Evolutionary conservation across 495 filamentous ascomycete species (phyloP).

Genomic region (Parachaetomium inaequale): DNA sequence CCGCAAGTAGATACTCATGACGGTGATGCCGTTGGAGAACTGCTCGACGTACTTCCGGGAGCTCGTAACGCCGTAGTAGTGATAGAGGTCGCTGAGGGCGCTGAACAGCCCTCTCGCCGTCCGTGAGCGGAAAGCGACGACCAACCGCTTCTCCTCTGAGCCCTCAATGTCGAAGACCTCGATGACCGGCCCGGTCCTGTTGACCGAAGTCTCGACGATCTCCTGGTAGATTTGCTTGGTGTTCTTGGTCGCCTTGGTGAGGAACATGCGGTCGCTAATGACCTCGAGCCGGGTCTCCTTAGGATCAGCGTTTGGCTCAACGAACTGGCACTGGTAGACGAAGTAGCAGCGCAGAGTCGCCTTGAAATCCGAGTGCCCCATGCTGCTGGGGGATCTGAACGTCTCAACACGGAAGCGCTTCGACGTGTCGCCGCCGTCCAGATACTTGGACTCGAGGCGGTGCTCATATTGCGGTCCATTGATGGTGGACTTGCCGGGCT

Average conservation of each 20-base stretch:
- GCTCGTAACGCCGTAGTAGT: slow-evolving; percentile 96
- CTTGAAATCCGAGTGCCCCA: slow-evolving; percentile 53
- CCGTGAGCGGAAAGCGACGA: slow-evolving; percentile 88
- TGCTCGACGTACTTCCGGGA: slow-evolving; percentile 97
- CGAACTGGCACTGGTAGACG: slow-evolving; percentile 92
- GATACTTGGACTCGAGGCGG: slow-evolving; percentile 90
- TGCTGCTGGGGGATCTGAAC: slow-evolving; percentile 82
- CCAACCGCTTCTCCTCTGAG: slow-evolving; percentile 83
- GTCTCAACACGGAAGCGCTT: slow-evolving; percentile 86
- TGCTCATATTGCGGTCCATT: slow-evolving; percentile 87
- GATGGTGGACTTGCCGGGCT: slow-evolving; percentile 70
- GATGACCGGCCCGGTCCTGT: slow-evolving; percentile 86
- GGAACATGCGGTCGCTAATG: slow-evolving; percentile 88
- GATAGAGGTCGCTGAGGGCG: slow-evolving; percentile 91
- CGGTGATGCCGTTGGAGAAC: slow-evolving; percentile 96
- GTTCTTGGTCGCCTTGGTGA: slow-evolving; percentile 92
- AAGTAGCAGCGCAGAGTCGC: slow-evolving; percentile 95
- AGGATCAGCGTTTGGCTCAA: slow-evolving; percentile 62
- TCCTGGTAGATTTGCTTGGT: slow-evolving; percentile 93
- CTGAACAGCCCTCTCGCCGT: slow-evolving; percentile 94
- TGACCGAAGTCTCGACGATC: slow-evolving; percentile 80
- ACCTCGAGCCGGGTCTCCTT: slow-evolving; percentile 86
- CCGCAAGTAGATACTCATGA: slow-evolving; percentile 89
- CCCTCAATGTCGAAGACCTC: slow-evolving; percentile 95
- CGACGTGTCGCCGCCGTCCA: slow-evolving; percentile 65